Conservation (phyloP, 176 grass and related monocot genomes). For the Aegilops umbellulata region DNA sequence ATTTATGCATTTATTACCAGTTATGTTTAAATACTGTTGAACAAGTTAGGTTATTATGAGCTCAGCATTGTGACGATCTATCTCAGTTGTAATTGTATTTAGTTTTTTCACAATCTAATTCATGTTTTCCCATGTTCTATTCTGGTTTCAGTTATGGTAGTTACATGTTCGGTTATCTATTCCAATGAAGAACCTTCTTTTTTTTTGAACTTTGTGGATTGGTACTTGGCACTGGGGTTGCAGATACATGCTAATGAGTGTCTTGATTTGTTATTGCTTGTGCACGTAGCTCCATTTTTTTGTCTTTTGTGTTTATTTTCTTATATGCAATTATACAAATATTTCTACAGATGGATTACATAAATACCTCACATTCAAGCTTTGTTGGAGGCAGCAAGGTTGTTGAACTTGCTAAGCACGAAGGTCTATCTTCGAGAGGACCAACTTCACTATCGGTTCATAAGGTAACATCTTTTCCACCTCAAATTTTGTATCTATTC, state of each 20-base stretch:
- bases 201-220: conserved; percentile 7
- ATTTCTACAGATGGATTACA: conserved; percentile 82
- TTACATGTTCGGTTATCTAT: not conserved
- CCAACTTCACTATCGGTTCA: conserved; percentile 31
- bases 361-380: conserved; percentile 90
- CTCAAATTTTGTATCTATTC: conserved; percentile 23
- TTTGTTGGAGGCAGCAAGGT: conserved; percentile 89
- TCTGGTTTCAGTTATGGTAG: not conserved
- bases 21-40: conserved; percentile 11
- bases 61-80: not conserved
- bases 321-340: conserved; percentile 14
- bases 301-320: conserved; percentile 26
- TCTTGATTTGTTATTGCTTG: conserved; percentile 10
- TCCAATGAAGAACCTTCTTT: not conserved
- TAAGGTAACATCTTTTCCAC: conserved; percentile 56
- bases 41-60: not conserved
- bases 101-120: not conserved
- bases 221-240: not conserved
- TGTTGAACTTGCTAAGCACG: conserved; percentile 73
- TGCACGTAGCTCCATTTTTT: conserved; percentile 11
- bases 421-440: conserved; percentile 44
- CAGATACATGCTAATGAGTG: not conserved
- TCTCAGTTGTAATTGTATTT: not conserved
- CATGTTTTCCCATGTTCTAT: not conserved
- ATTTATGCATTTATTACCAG: not conserved